Base-by-base conservation (phyloP, 176 grass and related monocot species). In the Hsuehochloa calcarea region DNA sequence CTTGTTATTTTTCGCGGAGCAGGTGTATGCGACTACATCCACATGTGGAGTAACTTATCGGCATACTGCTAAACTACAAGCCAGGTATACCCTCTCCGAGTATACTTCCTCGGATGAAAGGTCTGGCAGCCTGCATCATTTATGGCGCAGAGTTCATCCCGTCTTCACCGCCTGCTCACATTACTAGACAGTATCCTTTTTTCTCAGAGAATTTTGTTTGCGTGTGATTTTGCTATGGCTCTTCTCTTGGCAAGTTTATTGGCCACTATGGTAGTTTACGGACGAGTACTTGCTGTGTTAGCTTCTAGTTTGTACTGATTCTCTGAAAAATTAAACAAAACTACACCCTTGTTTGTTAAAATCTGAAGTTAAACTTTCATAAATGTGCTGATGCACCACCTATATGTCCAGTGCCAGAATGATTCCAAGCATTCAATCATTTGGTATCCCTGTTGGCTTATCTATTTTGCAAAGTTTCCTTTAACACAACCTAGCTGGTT, bases 101-200 rank as follows among this genome's bases (percentile, higher is more conserved):
- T 52, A 52, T 52, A 6, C 50, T 52, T 52, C 55, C 66, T 92
- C 45, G 65, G 66, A 93, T 89, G 81, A 85, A 80, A 82, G 55
- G 87, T 85, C 70, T 70, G 60, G 31, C 61, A 65, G 29, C 65
- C 60, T 70, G 43, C 60, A 65, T 68, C 74, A 35, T 56, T 67
- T 64, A 92, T 90, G 88, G 93, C 93, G 75, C 93, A 92, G 88
- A 91, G 87, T 80, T 99, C 96, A 79, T 99, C 96, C 81, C 91
- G 93, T 67, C 89, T 96, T 41, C 96, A 99, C 85, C 96, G 93
- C 47, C 86, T 99, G 34, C 96, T 99, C 79, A 99, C 96, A 70
- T 85, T 99, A 78, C 84, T 99, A 67, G 96, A 99, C 85, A 97
- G 95, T 97, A 97, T 95, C 85, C 90, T 94, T 15, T 62, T 43